Percentiles rank a stretch among this genome's conserved stretches.
phyloP scores from a whole-genome alignment of 441 rosid genomes.

The Euphorbia corollata region DNA sequence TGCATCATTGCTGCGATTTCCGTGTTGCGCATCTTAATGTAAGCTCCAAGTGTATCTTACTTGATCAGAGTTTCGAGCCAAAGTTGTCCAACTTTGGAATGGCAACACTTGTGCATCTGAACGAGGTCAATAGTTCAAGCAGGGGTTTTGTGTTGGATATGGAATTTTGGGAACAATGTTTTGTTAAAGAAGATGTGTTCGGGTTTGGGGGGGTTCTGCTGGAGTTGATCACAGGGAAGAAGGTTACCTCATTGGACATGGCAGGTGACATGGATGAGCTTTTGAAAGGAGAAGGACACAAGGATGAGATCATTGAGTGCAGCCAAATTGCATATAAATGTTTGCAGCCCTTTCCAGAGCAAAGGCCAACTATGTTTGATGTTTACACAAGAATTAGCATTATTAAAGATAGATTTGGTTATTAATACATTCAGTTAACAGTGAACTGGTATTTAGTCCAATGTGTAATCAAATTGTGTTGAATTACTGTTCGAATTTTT shows the following conservation, averaged over 20 bases:
- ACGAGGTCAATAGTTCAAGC: background rate
- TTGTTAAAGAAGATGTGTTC: slow-evolving; percentile 2
- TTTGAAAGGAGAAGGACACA: slow-evolving; percentile 10
- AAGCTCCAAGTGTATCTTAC: slow-evolving; percentile 29
- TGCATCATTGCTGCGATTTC: slow-evolving; percentile 31
- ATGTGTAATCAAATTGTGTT: no score
- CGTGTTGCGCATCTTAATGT: slow-evolving; percentile 31
- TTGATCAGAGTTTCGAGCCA: slow-evolving; percentile 27
- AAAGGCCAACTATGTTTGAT: slow-evolving; percentile 8
- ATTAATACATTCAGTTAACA: background rate
- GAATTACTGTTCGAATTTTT: no score
- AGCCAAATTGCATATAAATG: slow-evolving; percentile 4
- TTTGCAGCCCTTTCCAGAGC: background rate
- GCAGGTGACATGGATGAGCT: background rate
- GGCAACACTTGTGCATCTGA: background rate
- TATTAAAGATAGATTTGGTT: background rate
- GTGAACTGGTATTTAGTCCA: no score
- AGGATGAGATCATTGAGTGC: background rate
- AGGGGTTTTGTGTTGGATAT: slow-evolving; percentile 12
- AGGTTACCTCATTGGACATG: background rate
- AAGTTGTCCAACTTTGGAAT: slow-evolving; percentile 28
- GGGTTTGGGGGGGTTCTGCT: background rate
- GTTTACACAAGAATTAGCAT: slow-evolving; percentile 1
- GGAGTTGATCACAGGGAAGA: slow-evolving; percentile 9
- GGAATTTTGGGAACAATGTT: slow-evolving; percentile 15